These are phyloP conservation scores for Mimosa bimucronata DNA, from an alignment of 306 rosid species.

Conservation along the genomic window DNA sequence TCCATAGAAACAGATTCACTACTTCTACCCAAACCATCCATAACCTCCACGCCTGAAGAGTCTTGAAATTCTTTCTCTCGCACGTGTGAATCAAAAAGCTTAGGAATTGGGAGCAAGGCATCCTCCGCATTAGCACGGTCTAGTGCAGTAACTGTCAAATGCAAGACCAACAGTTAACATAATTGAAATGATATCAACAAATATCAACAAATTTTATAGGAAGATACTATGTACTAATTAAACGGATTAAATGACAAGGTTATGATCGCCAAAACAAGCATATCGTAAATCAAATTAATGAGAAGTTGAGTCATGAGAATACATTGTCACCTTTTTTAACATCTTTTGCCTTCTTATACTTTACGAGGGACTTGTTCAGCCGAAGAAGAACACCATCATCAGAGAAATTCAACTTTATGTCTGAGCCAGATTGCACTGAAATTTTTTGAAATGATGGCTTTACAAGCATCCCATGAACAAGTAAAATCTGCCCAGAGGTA, in stretches of 20 bases:
- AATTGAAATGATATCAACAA: slow-evolving; percentile 2
- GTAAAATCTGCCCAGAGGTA: slow-evolving; percentile 68
- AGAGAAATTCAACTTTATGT: slow-evolving; percentile 66
- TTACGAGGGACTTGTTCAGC: slow-evolving; percentile 51
- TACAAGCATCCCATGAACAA: slow-evolving; percentile 75
- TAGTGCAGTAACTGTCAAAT: slow-evolving; percentile 69
- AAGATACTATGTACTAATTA: slow-evolving; percentile 26
- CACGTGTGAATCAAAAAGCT: slow-evolving; percentile 60
- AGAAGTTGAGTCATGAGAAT: neutral
- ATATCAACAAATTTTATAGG: slow-evolving; percentile 10
- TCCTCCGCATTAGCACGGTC: slow-evolving; percentile 96
- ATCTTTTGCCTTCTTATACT: slow-evolving; percentile 66
- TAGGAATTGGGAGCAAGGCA: slow-evolving; percentile 84
- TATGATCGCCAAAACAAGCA: slow-evolving; percentile 34
- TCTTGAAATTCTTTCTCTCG: slow-evolving; percentile 47
- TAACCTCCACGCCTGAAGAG: slow-evolving; percentile 41
- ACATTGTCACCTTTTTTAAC: slow-evolving; percentile 57
- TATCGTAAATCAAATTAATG: neutral
- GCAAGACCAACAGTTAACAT: slow-evolving; percentile 45
- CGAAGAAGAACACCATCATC: slow-evolving; percentile 87
- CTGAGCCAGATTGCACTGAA: slow-evolving; percentile 71
- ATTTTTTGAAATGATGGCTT: slow-evolving; percentile 84
- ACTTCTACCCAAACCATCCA: slow-evolving; percentile 36
- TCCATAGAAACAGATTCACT: slow-evolving; percentile 43
- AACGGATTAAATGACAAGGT: slow-evolving; percentile 34